Conservation (phyloP, 768 basidiomycete species). For the Tylopilus vinaceipallidus region DNA sequence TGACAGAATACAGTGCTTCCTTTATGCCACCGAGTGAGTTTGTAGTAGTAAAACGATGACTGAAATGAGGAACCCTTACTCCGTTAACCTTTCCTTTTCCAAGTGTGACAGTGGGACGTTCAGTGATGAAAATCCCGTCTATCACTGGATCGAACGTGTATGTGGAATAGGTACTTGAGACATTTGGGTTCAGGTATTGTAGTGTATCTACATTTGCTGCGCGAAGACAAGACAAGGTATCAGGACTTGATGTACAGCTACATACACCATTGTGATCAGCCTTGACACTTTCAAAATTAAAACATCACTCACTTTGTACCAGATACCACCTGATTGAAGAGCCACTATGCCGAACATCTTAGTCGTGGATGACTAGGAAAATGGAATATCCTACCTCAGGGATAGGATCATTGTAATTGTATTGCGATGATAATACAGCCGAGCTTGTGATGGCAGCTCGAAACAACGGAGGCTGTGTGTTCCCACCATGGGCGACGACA, state of each 20-base stretch:
- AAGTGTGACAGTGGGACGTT: constrained; percentile 2
- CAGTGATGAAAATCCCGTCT: no score
- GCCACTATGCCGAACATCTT: background rate
- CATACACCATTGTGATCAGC: background rate
- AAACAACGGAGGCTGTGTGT: no score
- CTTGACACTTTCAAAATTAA: background rate
- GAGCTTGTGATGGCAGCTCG: no score
- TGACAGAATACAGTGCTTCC: constrained; percentile 4
- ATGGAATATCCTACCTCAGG: no score
- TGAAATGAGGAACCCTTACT: background rate
- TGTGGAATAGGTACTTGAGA: background rate
- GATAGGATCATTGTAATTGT: no score
- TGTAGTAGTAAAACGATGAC: background rate
- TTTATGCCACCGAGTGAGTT: no score
- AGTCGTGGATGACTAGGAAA: no score
- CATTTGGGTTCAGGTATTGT: background rate
- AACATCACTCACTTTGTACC: background rate
- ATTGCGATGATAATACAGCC: no score
- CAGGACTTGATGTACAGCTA: background rate
- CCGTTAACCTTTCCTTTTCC: constrained; percentile 2
- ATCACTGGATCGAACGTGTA: background rate
- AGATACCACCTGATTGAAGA: background rate
- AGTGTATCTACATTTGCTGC: background rate
- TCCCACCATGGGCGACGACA: no score
- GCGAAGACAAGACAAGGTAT: constrained; percentile 9